These are phyloP conservation scores for Kodamaea kakaduensis DNA, from an alignment of 805 yeast genomes.

Conservation along the genomic window DNA sequence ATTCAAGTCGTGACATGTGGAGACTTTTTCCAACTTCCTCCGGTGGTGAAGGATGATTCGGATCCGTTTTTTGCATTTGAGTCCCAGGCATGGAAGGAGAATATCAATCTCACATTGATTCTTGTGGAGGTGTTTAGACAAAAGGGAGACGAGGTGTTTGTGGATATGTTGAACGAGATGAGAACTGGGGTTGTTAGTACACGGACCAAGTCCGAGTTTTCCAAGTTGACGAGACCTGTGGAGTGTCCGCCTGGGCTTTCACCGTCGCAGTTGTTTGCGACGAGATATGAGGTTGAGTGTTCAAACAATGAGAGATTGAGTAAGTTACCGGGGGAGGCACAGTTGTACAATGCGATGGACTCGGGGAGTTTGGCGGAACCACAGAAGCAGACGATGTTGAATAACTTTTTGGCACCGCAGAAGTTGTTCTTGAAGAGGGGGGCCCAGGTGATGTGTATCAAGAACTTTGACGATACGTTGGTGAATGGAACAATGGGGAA, in stretches of 20 bases:
- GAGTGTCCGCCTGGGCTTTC: slow-evolving; percentile 52
- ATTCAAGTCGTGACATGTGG: slow-evolving; percentile 75
- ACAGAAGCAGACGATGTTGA: slow-evolving; percentile 42
- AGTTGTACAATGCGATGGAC: slow-evolving; percentile 49
- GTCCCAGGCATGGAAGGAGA: slow-evolving; percentile 54
- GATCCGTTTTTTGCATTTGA: slow-evolving; percentile 59
- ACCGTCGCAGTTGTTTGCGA: slow-evolving; percentile 73
- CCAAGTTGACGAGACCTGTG: slow-evolving; percentile 48
- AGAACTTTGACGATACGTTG: slow-evolving; percentile 65
- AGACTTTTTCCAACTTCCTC: slow-evolving; percentile 80
- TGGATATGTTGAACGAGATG: slow-evolving; percentile 72
- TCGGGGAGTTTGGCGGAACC: slow-evolving; percentile 47
- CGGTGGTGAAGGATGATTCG: slow-evolving; percentile 43
- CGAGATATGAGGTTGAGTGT: slow-evolving; percentile 64
- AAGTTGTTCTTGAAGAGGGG: slow-evolving; percentile 56
- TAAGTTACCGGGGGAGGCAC: slow-evolving; percentile 41
- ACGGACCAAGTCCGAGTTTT: slow-evolving; percentile 48
- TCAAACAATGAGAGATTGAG: slow-evolving; percentile 55
- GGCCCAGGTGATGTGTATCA: slow-evolving; percentile 81
- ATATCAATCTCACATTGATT: slow-evolving; percentile 55
- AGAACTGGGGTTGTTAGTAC: slow-evolving; percentile 57
- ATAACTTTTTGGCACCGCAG: slow-evolving; percentile 61
- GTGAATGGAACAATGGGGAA: slow-evolving; percentile 79
- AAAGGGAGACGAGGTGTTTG: slow-evolving; percentile 64
- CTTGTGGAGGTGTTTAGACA: slow-evolving; percentile 70